Percentiles rank a stretch among this genome's conserved stretches.
Conservation (phyloP, 352 stramenopile genomes). For the Phytophthora pluvialis region DNA sequence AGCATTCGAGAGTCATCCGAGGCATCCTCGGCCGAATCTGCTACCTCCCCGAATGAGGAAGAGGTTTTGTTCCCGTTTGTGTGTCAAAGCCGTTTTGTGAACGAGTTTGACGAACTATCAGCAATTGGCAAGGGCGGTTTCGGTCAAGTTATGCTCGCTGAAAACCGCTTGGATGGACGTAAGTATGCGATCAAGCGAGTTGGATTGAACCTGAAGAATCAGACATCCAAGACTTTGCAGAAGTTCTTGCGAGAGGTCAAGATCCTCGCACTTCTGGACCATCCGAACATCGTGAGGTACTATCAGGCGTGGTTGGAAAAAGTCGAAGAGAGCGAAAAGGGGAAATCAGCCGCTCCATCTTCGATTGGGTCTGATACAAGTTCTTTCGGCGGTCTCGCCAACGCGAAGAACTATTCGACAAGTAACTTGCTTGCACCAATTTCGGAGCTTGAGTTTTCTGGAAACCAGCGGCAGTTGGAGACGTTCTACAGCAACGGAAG, state of each 20-base stretch:
- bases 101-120: constrained; percentile 86
- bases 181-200: constrained; percentile 95
- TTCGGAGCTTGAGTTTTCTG: constrained; percentile 69
- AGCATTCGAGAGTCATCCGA: constrained; percentile 43
- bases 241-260: constrained; percentile 94
- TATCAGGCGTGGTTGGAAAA: constrained; percentile 93
- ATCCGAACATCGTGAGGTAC: constrained; percentile 94
- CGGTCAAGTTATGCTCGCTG: constrained; percentile 93
- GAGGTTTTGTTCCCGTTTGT: constrained; percentile 87
- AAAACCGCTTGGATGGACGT: constrained; percentile 94
- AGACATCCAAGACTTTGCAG: constrained; percentile 92
- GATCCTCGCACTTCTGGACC: constrained; percentile 91
- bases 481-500: constrained; percentile 60
- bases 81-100: constrained; percentile 83
- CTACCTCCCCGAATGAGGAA: constrained; percentile 43
- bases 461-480: constrained; percentile 49
- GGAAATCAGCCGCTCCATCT: constrained; percentile 15
- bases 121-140: constrained; percentile 94
- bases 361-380: constrained; percentile 42
- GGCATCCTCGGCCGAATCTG: constrained; percentile 60
- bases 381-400: constrained; percentile 33
- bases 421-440: constrained; percentile 79
- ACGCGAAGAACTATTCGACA: constrained; percentile 66
- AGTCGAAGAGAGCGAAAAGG: constrained; percentile 59
- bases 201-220: constrained; percentile 81